A percentile compares a stretch with the other conserved stretches of the same genome.
These are phyloP conservation scores for Fusarium tjaetaba DNA, from an alignment of 2,329 filamentous ascomycete genomes.

Conservation along the genomic window DNA sequence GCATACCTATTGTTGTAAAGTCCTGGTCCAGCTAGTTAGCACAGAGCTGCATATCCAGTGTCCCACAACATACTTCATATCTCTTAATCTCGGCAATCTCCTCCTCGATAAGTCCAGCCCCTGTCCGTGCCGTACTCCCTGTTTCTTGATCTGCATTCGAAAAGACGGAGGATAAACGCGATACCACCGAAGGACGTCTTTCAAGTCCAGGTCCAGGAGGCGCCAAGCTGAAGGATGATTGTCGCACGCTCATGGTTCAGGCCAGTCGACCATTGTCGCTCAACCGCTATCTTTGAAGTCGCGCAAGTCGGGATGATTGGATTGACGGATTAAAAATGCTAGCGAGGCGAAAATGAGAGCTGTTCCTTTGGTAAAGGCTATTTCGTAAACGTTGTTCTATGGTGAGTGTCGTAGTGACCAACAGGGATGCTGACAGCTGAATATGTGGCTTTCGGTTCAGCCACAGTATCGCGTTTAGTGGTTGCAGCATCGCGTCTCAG, in stretches of 20 bases:
- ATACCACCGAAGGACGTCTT: slow-evolving; percentile 67
- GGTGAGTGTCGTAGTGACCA: slow-evolving; percentile 25
- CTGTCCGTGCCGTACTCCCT: slow-evolving; percentile 59
- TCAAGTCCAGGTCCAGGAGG: slow-evolving; percentile 51
- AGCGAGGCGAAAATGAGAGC: neutral
- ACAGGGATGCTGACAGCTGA: slow-evolving; percentile 22
- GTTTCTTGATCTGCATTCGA: slow-evolving; percentile 71
- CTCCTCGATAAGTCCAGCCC: slow-evolving; percentile 81
- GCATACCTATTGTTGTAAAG: slow-evolving; percentile 88
- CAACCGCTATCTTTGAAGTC: slow-evolving; percentile 5
- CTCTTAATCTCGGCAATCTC: slow-evolving; percentile 98
- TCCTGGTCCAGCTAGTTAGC: slow-evolving; percentile 61
- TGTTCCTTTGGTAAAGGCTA: neutral
- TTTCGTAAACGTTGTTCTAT: slow-evolving; percentile 17
- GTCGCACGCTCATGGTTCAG: slow-evolving; percentile 60
- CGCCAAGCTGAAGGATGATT: slow-evolving; percentile 59
- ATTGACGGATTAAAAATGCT: neutral
- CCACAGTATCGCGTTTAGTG: slow-evolving; percentile 45
- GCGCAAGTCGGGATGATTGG: neutral
- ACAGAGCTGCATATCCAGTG: slow-evolving; percentile 7
- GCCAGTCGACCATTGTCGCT: slow-evolving; percentile 53
- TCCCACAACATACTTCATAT: slow-evolving; percentile 73
- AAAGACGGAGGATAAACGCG: slow-evolving; percentile 74
- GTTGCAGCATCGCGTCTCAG: slow-evolving; percentile 39
- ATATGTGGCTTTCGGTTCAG: slow-evolving; percentile 40